A percentile compares a stretch with the other conserved stretches of the same genome.
These are phyloP conservation scores for Dothistroma septosporum DNA, from an alignment of 2,329 filamentous ascomycete genomes.

Conservation along the genomic window DNA sequence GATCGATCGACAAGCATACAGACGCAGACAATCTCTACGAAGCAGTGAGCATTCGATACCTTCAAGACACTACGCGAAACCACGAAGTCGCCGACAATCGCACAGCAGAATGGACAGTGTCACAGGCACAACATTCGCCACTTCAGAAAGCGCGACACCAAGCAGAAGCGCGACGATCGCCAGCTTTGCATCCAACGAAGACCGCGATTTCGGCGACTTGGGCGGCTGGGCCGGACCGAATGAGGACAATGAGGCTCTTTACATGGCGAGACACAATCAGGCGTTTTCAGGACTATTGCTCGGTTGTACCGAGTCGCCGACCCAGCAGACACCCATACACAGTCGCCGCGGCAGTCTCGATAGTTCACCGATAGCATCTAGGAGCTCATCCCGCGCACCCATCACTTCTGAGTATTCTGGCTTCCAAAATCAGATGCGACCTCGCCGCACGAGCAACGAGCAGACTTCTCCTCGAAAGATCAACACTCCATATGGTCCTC, in stretches of 20 bases:
- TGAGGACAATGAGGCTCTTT: conserved; percentile 1
- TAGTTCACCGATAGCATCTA: neutral
- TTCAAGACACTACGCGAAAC: neutral
- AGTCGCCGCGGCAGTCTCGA: neutral
- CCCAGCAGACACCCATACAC: neutral
- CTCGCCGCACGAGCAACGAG: neutral
- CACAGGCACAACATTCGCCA: neutral
- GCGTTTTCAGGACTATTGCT: neutral
- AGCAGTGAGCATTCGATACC: neutral
- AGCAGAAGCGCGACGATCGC: neutral
- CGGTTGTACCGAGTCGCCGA: neutral
- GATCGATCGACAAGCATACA: neutral
- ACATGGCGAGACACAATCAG: neutral
- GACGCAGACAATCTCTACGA: neutral
- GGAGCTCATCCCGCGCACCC: neutral
- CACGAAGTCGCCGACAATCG: neutral
- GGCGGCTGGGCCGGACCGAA: conserved; percentile 1
- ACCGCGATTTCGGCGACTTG: conserved; percentile 1
- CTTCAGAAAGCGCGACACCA: neutral
- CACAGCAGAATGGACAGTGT: conserved; percentile 1
- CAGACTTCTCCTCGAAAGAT: neutral
- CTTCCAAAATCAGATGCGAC: neutral
- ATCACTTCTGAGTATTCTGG: conserved; percentile 1
- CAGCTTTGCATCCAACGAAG: neutral
- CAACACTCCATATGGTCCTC: conserved; percentile 1